Evolutionary conservation across 108 stramenopile genomes (phyloP).

Genomic region (Bacterosira constricta): DNA sequence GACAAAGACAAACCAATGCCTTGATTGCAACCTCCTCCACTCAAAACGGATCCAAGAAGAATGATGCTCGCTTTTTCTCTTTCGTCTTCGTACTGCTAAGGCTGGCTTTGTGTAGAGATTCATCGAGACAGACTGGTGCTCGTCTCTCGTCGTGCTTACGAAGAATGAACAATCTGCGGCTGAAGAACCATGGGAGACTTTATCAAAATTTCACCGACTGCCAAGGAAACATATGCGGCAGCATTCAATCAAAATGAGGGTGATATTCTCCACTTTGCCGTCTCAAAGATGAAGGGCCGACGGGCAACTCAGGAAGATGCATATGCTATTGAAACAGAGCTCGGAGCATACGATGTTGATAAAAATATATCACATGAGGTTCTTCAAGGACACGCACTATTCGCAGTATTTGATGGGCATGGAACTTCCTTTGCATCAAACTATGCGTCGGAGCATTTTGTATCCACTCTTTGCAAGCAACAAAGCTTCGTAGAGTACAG

Average conservation of each 20-base stretch:
- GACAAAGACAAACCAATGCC: no score
- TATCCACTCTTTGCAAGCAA: conserved; percentile 56
- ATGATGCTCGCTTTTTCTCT: no score
- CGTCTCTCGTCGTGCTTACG: background rate
- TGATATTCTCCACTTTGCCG: conserved; percentile 9
- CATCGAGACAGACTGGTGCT: no score
- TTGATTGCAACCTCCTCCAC: no score
- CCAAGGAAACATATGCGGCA: conserved; percentile 1
- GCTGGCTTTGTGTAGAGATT: no score
- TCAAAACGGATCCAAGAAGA: no score
- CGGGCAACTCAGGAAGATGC: conserved; percentile 79
- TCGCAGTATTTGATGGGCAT: conserved; percentile 88
- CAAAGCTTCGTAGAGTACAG: conserved; percentile 51
- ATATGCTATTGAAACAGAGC: conserved; percentile 42
- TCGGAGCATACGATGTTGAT: background rate
- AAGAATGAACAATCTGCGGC: background rate
- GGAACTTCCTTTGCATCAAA: conserved; percentile 78
- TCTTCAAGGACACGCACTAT: conserved; percentile 59
- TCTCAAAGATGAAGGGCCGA: conserved; percentile 72
- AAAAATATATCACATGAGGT: background rate
- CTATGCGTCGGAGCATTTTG: conserved; percentile 61
- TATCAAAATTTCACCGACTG: background rate
- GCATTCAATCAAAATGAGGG: background rate
- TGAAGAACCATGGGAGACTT: background rate
- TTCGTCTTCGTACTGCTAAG: no score